A percentile compares a stretch with the other conserved stretches of the same genome.
Conservation (phyloP, 129 eudicot genomes). For the Centaurea solstitialis region DNA sequence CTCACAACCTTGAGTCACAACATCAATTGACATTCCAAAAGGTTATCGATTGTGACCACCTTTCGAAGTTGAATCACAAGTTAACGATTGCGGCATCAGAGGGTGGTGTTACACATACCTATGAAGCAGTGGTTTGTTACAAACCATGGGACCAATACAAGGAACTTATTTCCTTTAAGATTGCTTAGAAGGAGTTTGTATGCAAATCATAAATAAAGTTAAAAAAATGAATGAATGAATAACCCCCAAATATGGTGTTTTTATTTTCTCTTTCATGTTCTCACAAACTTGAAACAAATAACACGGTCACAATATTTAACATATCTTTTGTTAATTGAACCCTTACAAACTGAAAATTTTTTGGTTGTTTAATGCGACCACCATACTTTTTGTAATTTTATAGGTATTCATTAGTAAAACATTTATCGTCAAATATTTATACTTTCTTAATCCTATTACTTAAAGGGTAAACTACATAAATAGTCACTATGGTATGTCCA, state of each 20-base stretch:
- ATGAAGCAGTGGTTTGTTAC: constrained; percentile 32
- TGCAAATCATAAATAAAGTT: background rate
- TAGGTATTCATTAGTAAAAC: background rate
- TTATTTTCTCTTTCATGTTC: background rate
- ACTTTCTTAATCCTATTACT: background rate
- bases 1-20: constrained; percentile 25
- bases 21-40: constrained; percentile 25
- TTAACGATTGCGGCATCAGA: constrained; percentile 26
- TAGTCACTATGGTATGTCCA: background rate
- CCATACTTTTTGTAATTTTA: background rate
- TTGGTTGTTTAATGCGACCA: background rate
- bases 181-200: background rate
- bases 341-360: background rate
- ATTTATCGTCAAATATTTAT: background rate
- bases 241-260: background rate
- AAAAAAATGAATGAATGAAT: background rate
- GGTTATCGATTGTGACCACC: constrained; percentile 20
- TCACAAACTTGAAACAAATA: background rate
- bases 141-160: constrained; percentile 28
- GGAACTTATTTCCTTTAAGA: constrained; percentile 36
- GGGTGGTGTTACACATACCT: constrained; percentile 23
- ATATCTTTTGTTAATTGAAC: background rate
- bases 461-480: background rate
- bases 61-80: constrained; percentile 25
- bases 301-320: background rate